A percentile compares a stretch with the other conserved stretches of the same genome.
These are phyloP conservation scores for Cryptococcus floricola DNA, from an alignment of 1,284 basidiomycete genomes.

Conservation along the genomic window DNA sequence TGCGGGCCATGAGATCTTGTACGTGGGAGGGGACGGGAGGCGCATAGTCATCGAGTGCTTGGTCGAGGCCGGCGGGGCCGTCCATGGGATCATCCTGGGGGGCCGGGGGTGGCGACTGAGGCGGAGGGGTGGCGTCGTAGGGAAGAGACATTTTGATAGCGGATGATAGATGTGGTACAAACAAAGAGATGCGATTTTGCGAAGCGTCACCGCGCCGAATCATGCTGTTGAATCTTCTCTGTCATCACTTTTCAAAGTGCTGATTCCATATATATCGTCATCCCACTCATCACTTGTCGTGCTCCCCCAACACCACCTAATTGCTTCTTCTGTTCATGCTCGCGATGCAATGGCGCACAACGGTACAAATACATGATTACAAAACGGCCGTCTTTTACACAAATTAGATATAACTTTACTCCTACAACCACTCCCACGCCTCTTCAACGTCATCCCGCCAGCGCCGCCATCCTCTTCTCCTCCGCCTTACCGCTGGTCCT, in stretches of 20 bases:
- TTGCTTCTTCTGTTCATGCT: too few relatives aligned
- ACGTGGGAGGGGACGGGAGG: conserved; percentile 37
- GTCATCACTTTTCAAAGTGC: neutral
- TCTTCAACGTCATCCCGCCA: too few relatives aligned
- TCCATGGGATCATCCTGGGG: neutral
- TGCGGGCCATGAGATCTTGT: conserved; percentile 38
- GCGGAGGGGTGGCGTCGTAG: conserved; percentile 34
- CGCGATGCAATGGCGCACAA: too few relatives aligned
- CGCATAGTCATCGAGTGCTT: conserved; percentile 37
- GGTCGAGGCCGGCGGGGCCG: conserved; percentile 21
- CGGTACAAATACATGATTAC: too few relatives aligned
- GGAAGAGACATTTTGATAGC: conserved; percentile 24
- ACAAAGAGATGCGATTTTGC: neutral
- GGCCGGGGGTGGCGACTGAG: conserved; percentile 1
- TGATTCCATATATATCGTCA: too few relatives aligned
- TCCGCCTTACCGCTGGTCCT: too few relatives aligned
- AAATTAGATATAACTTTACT: too few relatives aligned
- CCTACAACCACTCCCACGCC: too few relatives aligned
- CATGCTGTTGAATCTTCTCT: neutral
- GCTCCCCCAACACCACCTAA: too few relatives aligned
- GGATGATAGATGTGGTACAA: neutral
- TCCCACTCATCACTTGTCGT: too few relatives aligned
- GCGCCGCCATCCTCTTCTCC: too few relatives aligned
- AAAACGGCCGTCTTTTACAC: too few relatives aligned
- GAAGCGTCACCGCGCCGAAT: neutral